Conservation (phyloP, 129 eudicot species). For the Cynara cardunculus region DNA sequence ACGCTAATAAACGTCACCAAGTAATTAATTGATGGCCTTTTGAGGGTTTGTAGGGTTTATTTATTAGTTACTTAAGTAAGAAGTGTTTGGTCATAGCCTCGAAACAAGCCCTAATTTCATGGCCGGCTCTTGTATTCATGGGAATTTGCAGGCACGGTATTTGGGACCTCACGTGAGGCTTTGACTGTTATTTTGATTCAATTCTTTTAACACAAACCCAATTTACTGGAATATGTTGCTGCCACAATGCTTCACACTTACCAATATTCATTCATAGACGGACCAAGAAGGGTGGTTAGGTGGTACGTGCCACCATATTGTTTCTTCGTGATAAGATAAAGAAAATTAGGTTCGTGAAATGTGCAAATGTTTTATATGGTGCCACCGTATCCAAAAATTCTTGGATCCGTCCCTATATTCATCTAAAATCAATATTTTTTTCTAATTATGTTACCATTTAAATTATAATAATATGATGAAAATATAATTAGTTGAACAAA, state of each 20-base stretch:
- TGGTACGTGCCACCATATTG: no score
- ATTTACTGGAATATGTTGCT: constrained; percentile 29
- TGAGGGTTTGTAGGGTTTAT: constrained; percentile 27
- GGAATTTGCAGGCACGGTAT: constrained; percentile 37
- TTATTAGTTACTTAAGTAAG: constrained; percentile 17
- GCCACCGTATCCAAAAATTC: no score
- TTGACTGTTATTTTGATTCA: constrained; percentile 55
- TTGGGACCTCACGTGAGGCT: constrained; percentile 58
- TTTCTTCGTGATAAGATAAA: no score
- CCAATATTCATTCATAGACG: no score
- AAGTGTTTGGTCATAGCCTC: constrained; percentile 20
- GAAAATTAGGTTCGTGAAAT: no score
- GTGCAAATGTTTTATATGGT: no score
- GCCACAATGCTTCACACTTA: constrained; percentile 28
- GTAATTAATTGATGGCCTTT: constrained; percentile 20
- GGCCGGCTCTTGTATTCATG: constrained; percentile 26
- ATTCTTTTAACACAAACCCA: constrained; percentile 25
- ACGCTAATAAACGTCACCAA: constrained; percentile 17
- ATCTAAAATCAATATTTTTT: not conserved
- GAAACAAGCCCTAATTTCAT: constrained; percentile 25
- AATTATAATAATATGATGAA: no score
- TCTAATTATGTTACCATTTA: no score
- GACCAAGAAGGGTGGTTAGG: no score
- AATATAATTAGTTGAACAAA: no score
- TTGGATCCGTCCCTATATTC: no score